Evolutionary conservation across 2,329 filamentous ascomycete species (phyloP).

Genomic region (Fusarium sp.): DNA sequence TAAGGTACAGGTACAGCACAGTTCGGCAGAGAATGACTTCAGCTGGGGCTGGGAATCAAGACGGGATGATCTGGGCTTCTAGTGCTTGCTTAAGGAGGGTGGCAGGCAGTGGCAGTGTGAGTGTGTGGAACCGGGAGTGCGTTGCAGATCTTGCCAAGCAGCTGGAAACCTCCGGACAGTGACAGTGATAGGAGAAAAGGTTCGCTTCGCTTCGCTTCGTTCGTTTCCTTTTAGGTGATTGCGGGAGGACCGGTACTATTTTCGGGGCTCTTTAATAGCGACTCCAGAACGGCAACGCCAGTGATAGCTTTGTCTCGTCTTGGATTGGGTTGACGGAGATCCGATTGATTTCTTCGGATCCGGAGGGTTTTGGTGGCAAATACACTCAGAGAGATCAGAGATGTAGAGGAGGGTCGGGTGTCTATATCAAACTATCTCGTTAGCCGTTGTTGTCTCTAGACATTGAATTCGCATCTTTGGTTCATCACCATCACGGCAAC

Average conservation of each 20-base stretch:
- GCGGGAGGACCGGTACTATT: conserved; percentile 39
- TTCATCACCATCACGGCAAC: conserved; percentile 3
- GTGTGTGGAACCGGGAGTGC: conserved; percentile 33
- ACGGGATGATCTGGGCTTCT: conserved; percentile 23
- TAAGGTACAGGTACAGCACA: conserved; percentile 8
- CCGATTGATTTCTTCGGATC: conserved; percentile 36
- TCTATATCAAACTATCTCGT: conserved; percentile 26
- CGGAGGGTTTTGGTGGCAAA: conserved; percentile 35
- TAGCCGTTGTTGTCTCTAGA: conserved; percentile 14
- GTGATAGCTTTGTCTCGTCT: conserved; percentile 3
- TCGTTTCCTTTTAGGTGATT: conserved; percentile 28
- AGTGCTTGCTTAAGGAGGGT: conserved; percentile 35
- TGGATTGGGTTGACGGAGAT: conserved; percentile 19
- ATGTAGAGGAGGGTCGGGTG: conserved; percentile 30
- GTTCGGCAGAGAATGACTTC: conserved; percentile 21
- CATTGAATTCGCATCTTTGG: conserved; percentile 15
- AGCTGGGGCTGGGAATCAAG: conserved; percentile 37
- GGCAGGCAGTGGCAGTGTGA: conserved; percentile 25
- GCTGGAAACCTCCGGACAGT: conserved; percentile 28
- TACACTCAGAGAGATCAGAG: not conserved
- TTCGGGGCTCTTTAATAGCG: conserved; percentile 45
- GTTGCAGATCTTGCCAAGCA: conserved; percentile 28
- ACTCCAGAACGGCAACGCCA: conserved; percentile 43
- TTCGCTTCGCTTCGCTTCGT: conserved; percentile 12
- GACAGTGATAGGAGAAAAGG: conserved; percentile 14